phyloP scores from a whole-genome alignment of 805 yeast genomes.

The Vanderwaltozyma yarrowii region DNA sequence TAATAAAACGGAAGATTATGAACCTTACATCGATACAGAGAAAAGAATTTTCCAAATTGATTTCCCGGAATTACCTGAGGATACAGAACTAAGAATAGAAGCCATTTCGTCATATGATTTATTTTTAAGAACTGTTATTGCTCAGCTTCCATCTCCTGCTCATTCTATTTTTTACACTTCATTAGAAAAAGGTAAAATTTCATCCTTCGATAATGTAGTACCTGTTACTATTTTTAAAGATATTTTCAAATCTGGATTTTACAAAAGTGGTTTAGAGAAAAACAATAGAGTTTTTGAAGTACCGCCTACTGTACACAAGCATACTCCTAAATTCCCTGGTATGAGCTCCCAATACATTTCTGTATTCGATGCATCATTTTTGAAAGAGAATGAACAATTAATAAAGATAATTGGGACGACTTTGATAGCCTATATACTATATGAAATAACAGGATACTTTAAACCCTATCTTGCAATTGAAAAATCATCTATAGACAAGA shows the following conservation, averaged over 20 bases:
- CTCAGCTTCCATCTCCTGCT: constrained; percentile 67
- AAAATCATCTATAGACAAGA: not conserved
- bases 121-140: constrained; percentile 43
- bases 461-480: not conserved
- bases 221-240: constrained; percentile 43
- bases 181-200: constrained; percentile 15
- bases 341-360: constrained; percentile 9
- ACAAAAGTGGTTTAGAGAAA: constrained; percentile 45
- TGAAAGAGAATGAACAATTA: constrained; percentile 13
- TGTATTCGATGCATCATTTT: constrained; percentile 17
- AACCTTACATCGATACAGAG: constrained; percentile 52
- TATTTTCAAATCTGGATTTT: constrained; percentile 40
- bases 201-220: constrained; percentile 14
- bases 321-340: constrained; percentile 23
- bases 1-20: constrained; percentile 35
- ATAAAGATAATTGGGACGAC: constrained; percentile 13
- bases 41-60: constrained; percentile 54
- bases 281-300: constrained; percentile 33
- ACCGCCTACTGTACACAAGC: constrained; percentile 24
- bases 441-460: constrained; percentile 3
- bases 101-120: constrained; percentile 35
- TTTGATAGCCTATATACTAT: constrained; percentile 10
- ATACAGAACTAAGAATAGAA: constrained; percentile 22
- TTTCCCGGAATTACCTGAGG: constrained; percentile 39
- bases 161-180: constrained; percentile 52